These are phyloP conservation scores for Salicornia ramosissima DNA, from an alignment of 148 eudicot species.

Conservation along the genomic window DNA sequence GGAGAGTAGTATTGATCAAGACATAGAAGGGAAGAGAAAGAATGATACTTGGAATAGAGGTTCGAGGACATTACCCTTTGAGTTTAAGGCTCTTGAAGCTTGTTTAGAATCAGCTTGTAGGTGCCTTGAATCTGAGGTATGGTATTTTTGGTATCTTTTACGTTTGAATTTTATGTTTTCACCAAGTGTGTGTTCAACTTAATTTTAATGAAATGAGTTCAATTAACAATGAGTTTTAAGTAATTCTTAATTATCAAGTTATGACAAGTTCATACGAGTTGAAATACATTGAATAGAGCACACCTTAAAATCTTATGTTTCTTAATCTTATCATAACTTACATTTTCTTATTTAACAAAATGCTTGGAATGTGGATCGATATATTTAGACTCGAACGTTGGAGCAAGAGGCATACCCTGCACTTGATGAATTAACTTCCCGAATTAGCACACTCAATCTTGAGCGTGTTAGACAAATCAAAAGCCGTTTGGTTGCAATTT, in stretches of 20 bases:
- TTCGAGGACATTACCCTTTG: slow-evolving; percentile 46
- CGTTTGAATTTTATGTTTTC: not conserved
- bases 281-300: no score
- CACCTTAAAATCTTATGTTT: no score
- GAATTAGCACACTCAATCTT: slow-evolving; percentile 58
- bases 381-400: slow-evolving; percentile 39
- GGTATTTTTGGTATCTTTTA: not conserved
- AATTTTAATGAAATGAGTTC: no score
- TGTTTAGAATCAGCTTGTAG: slow-evolving; percentile 61
- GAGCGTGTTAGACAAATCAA: slow-evolving; percentile 65
- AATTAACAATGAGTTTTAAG: no score
- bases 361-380: not conserved
- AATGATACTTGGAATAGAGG: no score
- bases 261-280: no score
- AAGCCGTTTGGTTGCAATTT: slow-evolving; percentile 51
- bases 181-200: no score
- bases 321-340: no score
- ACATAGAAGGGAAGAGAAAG: no score
- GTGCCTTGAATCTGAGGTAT: slow-evolving; percentile 55
- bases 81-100: slow-evolving; percentile 55
- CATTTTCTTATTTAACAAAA: no score
- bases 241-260: no score
- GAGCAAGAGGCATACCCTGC: slow-evolving; percentile 66
- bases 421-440: slow-evolving; percentile 49
- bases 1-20: no score